Evolutionary conservation across 1,284 basidiomycete species (phyloP).

Genomic region (Psilocybe mexicana): DNA sequence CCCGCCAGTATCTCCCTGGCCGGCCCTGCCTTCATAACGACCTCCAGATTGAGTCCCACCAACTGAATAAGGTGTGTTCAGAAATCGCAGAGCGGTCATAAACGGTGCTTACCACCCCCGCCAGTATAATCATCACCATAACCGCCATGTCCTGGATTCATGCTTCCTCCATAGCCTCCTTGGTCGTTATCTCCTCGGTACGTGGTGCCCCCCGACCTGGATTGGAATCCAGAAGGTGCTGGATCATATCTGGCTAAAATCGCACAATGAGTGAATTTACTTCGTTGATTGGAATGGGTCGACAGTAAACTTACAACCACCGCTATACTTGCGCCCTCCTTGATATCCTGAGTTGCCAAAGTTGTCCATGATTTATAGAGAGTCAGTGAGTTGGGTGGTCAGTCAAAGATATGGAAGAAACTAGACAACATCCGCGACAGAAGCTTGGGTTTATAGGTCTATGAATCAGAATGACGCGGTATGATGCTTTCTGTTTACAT

Average conservation of each 20-base stretch:
- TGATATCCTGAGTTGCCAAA: constrained; percentile 13
- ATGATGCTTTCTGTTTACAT: neutral
- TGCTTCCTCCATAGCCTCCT: neutral
- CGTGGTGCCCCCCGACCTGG: neutral
- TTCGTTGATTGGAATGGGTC: neutral
- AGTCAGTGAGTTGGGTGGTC: neutral
- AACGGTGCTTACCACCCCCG: neutral
- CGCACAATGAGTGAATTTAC: neutral
- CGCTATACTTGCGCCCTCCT: constrained; percentile 6
- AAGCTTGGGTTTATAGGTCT: neutral
- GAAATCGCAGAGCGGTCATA: neutral
- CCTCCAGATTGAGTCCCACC: constrained; percentile 3
- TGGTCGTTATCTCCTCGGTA: neutral
- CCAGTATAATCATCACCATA: neutral
- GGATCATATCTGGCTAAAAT: constrained; percentile 2
- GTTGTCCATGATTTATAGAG: constrained; percentile 8
- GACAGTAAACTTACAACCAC: constrained; percentile 4
- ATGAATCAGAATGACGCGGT: neutral
- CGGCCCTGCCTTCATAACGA: neutral
- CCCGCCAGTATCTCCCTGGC: neutral
- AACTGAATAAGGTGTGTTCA: neutral
- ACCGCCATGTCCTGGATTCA: constrained; percentile 1
- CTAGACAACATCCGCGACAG: neutral
- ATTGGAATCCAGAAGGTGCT: constrained; percentile 4
- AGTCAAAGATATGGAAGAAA: neutral